Percentiles rank a stretch among this genome's conserved stretches.
Conservation (phyloP, 2,329 filamentous ascomycete species). For the Dactylellina parvicollis region DNA sequence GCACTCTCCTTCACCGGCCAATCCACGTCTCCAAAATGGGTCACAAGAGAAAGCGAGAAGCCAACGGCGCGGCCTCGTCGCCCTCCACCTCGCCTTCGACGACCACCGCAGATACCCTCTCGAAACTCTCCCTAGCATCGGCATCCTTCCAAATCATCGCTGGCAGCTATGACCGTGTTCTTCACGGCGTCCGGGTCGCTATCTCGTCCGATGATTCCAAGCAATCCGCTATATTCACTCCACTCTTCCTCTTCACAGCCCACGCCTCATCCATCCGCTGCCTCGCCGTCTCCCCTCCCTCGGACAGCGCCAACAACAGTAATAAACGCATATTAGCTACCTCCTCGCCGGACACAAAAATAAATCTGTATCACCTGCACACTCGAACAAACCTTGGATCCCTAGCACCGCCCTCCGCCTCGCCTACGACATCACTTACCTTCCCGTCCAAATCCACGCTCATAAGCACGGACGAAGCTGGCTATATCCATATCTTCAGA, state of each 20-base stretch:
- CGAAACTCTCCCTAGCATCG: conserved; percentile 25
- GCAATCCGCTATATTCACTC: conserved; percentile 70
- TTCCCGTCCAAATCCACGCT: conserved; percentile 90
- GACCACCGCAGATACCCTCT: conserved; percentile 17
- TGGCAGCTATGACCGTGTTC: conserved; percentile 90
- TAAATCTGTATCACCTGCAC: conserved; percentile 78
- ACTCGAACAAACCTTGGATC: conserved; percentile 79
- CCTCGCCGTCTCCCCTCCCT: conserved; percentile 82
- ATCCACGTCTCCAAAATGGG: conserved; percentile 16
- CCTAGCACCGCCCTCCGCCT: conserved; percentile 84
- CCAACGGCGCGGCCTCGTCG: not conserved
- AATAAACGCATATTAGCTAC: conserved; percentile 87
- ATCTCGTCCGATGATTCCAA: conserved; percentile 13
- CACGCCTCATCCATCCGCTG: conserved; percentile 90
- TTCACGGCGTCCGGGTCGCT: conserved; percentile 75
- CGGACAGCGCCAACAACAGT: conserved; percentile 69
- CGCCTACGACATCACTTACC: conserved; percentile 75
- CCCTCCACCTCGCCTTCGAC: not conserved
- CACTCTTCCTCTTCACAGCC: conserved; percentile 95
- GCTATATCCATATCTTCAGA: conserved; percentile 85
- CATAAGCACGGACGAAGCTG: conserved; percentile 87
- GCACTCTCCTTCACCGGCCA: not conserved
- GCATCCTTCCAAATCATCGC: conserved; percentile 86
- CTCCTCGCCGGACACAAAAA: conserved; percentile 89
- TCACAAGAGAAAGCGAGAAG: conserved; percentile 40